These are phyloP conservation scores for Bryoglossum gracile DNA, from an alignment of 495 filamentous ascomycete genomes.

Conservation along the genomic window DNA sequence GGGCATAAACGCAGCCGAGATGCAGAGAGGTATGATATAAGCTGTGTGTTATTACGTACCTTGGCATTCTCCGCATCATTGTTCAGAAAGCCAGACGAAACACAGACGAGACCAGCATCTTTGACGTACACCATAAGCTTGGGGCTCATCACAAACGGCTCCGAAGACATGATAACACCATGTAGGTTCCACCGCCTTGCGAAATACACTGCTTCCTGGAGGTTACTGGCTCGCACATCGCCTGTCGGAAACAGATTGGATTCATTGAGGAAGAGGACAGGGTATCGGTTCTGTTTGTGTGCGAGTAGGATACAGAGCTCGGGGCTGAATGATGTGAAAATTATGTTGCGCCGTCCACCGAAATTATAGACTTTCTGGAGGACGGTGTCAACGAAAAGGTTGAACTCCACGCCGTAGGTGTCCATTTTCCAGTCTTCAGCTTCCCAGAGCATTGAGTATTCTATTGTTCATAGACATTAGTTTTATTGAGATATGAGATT, in stretches of 20 bases:
- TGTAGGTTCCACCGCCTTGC: slow-evolving; percentile 31
- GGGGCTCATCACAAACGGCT: slow-evolving; percentile 31
- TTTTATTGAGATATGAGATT: too few relatives aligned
- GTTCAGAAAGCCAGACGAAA: slow-evolving; percentile 31
- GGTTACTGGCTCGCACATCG: slow-evolving; percentile 30
- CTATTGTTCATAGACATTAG: slow-evolving; percentile 7
- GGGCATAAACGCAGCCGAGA: too few relatives aligned
- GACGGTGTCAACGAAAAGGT: slow-evolving; percentile 35
- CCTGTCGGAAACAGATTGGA: slow-evolving; percentile 27
- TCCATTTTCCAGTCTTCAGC: slow-evolving; percentile 32
- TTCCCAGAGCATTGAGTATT: slow-evolving; percentile 35
- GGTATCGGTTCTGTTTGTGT: slow-evolving; percentile 33
- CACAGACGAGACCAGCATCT: slow-evolving; percentile 24
- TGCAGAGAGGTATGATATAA: too few relatives aligned
- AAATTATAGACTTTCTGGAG: slow-evolving; percentile 25
- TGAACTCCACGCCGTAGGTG: slow-evolving; percentile 32
- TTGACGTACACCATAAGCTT: slow-evolving; percentile 30
- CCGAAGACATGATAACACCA: slow-evolving; percentile 31
- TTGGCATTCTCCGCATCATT: slow-evolving; percentile 26
- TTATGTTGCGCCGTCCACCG: slow-evolving; percentile 26
- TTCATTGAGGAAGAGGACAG: slow-evolving; percentile 36
- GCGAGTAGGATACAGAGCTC: slow-evolving; percentile 37
- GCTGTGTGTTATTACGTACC: too few relatives aligned
- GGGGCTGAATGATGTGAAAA: slow-evolving; percentile 38
- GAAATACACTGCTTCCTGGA: slow-evolving; percentile 34